Evolutionary conservation across 169 alveolate species (phyloP), one percentile per base, ranked within the genome.

Genomic region (Cyclospora cayetanensis): DNA sequence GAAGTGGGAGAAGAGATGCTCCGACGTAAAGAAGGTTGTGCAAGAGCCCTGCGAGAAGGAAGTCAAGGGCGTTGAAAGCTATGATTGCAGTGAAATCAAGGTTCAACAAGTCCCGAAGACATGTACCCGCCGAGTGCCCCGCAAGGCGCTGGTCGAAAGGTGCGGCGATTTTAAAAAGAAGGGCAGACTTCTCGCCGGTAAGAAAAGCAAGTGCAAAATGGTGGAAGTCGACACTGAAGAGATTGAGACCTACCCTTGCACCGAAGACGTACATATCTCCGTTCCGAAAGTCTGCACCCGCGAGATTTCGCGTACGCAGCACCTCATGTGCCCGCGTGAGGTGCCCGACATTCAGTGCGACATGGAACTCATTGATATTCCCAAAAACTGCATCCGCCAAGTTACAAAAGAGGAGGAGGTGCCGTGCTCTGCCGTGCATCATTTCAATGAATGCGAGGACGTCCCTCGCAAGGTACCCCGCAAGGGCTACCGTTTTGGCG

Each of bases 331-430:
- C 53, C 53, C 91, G 22, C 65, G 72, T 25, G 85, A 85, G 20
- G 85, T 90, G 1, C 87, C 90, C 39, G 93, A 90, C 68, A 55
- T 74, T 1, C 74, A 41, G 27, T 90, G 93, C 39, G 85, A 90
- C 22, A 90, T 90, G 93, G 93, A 74, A 18, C 82, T 60, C 3
- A 68, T 46, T 27, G 85, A 70, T 4, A 50, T 79, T 1, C 90
- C 93, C 11, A 90, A 90, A 46, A 80, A 31, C 27, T 90, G 93
- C 39, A 31, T 25, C 2, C 70, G 90, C 4, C 88, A 79, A 7
- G 90, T 90, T 46, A 79, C 90, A 1, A 43, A 90, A 25, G 93
- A 80, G 70, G 90, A 82, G 15, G 93, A 90, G 37, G 93, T 90
- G 2, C 90, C 90, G 5, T 80, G 91, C 74, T 74, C 60, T 0